Evolutionary conservation across 164 flowering plant genomes (phyloP).

Genomic region (Pachysandra terminalis): DNA sequence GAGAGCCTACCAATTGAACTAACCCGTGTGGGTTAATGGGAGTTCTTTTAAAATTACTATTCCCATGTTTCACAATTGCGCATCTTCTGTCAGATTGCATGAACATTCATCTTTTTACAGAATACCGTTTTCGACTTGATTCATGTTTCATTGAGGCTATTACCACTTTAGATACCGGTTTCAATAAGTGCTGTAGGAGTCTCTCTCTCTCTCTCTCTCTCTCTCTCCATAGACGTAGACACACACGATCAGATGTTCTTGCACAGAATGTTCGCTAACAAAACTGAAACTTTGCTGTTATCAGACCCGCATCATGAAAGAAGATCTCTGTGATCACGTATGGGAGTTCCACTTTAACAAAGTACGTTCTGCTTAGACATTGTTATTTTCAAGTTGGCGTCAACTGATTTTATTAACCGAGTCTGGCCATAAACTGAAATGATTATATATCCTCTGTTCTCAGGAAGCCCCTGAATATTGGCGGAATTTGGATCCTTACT

Average conservation of each 20-base stretch:
- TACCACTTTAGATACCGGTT: neutral
- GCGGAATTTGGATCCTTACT: constrained; percentile 73
- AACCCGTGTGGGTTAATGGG: no score
- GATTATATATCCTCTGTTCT: constrained; percentile 1
- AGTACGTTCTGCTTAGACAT: constrained; percentile 33
- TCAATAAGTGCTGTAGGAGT: no score
- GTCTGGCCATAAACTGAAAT: neutral
- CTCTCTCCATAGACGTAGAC: neutral
- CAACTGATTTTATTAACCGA: neutral
- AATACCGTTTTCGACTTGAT: no score
- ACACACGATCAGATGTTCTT: neutral
- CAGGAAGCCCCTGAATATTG: constrained; percentile 81
- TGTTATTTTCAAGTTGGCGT: neutral
- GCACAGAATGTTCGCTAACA: neutral
- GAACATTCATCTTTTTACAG: no score
- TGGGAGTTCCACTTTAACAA: constrained; percentile 76
- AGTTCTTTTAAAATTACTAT: neutral
- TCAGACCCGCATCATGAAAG: constrained; percentile 64
- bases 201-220: neutral
- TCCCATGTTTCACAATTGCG: neutral
- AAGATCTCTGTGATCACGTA: constrained; percentile 76
- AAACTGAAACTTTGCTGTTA: neutral
- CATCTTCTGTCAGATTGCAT: no score
- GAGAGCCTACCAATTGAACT: no score
- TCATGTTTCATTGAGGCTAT: no score